phyloP scores from a whole-genome alignment of 2,329 filamentous ascomycete genomes.

The Colletotrichum sp. region DNA sequence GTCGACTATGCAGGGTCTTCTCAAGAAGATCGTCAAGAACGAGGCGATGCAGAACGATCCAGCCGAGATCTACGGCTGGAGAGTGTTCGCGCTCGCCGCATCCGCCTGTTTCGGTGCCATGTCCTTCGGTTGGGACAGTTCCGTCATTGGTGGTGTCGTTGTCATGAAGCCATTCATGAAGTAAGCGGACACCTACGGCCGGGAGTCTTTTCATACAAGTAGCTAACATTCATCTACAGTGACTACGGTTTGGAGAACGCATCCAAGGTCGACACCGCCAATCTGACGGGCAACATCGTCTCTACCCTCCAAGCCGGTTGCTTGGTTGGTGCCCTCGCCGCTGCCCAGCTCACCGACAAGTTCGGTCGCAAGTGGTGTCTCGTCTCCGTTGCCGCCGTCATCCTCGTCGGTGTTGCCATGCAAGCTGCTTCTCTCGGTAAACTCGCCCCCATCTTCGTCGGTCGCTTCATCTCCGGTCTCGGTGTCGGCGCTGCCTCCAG shows the following conservation, averaged over 20 bases:
- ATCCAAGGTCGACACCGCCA: conserved; percentile 18
- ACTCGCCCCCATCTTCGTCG: conserved; percentile 65
- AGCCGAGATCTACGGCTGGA: conserved; percentile 72
- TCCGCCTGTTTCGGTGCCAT: conserved; percentile 56
- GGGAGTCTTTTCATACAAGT: not conserved
- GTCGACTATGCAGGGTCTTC: conserved; percentile 23
- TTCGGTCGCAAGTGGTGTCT: conserved; percentile 51
- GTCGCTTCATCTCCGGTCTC: conserved; percentile 58
- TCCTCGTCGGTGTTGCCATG: conserved; percentile 63
- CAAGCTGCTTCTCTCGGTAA: conserved; percentile 63
- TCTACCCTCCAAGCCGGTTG: conserved; percentile 31
- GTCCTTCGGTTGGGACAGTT: conserved; percentile 67
- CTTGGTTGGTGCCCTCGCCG: conserved; percentile 31
- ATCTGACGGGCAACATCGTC: conserved; percentile 27
- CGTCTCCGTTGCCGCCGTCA: conserved; percentile 57
- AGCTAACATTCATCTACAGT: conserved; percentile 54
- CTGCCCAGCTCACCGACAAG: conserved; percentile 43
- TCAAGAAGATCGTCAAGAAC: conserved; percentile 52
- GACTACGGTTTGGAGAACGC: conserved; percentile 25
- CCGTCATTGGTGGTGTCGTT: conserved; percentile 71
- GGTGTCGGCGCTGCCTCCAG: conserved; percentile 47
- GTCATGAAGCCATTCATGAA: conserved; percentile 60
- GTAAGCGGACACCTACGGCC: conserved; percentile 33
- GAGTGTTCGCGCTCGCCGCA: conserved; percentile 66
- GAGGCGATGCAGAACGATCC: conserved; percentile 70